Evolutionary conservation across 2,329 filamentous ascomycete genomes (phyloP).

Genomic region (Colletotrichum trifolii): DNA sequence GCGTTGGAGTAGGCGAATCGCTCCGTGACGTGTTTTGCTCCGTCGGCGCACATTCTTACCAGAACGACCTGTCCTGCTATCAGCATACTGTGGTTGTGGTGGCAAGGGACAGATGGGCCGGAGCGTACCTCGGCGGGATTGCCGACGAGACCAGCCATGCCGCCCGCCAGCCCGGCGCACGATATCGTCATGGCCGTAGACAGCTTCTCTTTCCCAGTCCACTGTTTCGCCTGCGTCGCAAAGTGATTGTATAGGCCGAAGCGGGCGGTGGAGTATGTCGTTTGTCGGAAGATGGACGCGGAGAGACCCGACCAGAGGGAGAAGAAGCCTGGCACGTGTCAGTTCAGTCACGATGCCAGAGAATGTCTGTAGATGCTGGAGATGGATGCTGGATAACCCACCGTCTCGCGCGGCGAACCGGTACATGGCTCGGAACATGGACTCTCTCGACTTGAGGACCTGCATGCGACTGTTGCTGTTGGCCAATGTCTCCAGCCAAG

Average conservation of each 20-base stretch:
- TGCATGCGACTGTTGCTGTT: conserved; percentile 52
- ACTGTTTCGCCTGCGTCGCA: conserved; percentile 42
- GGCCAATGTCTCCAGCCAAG: neutral
- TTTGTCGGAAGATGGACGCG: conserved; percentile 56
- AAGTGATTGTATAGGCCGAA: conserved; percentile 55
- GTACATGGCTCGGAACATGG: conserved; percentile 52
- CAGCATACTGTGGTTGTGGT: neutral
- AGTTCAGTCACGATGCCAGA: neutral
- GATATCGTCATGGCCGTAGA: conserved; percentile 49
- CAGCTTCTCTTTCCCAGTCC: conserved; percentile 44
- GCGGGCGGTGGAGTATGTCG: conserved; percentile 56
- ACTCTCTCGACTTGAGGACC: conserved; percentile 52
- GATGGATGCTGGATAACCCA: conserved; percentile 26
- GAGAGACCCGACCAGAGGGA: conserved; percentile 57
- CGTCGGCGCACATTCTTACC: conserved; percentile 59
- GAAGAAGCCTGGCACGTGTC: conserved; percentile 45
- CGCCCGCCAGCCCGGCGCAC: conserved; percentile 53
- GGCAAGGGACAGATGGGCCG: neutral
- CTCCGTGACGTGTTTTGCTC: conserved; percentile 49
- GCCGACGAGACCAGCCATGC: conserved; percentile 56
- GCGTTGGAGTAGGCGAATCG: conserved; percentile 54
- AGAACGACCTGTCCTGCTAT: conserved; percentile 46
- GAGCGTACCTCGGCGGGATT: conserved; percentile 53
- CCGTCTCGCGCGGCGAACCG: conserved; percentile 54
- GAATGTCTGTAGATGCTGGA: neutral